phyloP scores from a whole-genome alignment of 371 early-diverging fungal species.

The Cokeromyces recurvatus region DNA sequence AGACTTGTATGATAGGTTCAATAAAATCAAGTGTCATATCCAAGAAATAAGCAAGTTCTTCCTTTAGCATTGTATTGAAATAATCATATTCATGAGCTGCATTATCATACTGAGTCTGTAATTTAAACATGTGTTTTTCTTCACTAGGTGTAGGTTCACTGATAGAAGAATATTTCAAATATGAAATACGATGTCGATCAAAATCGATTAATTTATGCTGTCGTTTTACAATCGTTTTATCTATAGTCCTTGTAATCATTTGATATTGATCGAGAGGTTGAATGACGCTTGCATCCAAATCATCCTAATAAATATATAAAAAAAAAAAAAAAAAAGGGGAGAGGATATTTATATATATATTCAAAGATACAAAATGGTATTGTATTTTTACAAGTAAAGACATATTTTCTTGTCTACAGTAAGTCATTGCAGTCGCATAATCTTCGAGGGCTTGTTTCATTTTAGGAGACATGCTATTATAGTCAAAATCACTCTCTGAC shows the following conservation, averaged over 20 bases:
- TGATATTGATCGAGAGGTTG: conserved; percentile 57
- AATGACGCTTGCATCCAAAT: conserved; percentile 59
- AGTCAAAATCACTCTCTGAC: conserved; percentile 14
- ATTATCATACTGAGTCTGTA: conserved; percentile 61
- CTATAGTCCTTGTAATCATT: conserved; percentile 53
- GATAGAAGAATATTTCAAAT: conserved; percentile 60
- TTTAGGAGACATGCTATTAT: conserved; percentile 27
- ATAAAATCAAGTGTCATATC: conserved; percentile 53
- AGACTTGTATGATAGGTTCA: conserved; percentile 66
- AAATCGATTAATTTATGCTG: conserved; percentile 76
- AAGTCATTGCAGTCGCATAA: conserved; percentile 45
- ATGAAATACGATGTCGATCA: conserved; percentile 61
- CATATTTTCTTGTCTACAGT: conserved; percentile 43
- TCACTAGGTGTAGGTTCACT: conserved; percentile 55
- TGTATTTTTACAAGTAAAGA: conserved; percentile 41
- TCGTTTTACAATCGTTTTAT: conserved; percentile 69
- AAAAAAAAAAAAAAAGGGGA: not conserved
- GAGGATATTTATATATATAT: not conserved
- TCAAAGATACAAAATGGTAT: not conserved
- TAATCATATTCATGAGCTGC: conserved; percentile 72
- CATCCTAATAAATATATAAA: conserved; percentile 29
- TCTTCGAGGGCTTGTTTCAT: conserved; percentile 47
- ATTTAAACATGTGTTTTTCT: conserved; percentile 62
- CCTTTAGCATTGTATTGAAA: conserved; percentile 62
- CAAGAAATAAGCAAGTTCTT: conserved; percentile 65